Base-by-base conservation (phyloP, 345 rosid species). In the Acer negundo region DNA sequence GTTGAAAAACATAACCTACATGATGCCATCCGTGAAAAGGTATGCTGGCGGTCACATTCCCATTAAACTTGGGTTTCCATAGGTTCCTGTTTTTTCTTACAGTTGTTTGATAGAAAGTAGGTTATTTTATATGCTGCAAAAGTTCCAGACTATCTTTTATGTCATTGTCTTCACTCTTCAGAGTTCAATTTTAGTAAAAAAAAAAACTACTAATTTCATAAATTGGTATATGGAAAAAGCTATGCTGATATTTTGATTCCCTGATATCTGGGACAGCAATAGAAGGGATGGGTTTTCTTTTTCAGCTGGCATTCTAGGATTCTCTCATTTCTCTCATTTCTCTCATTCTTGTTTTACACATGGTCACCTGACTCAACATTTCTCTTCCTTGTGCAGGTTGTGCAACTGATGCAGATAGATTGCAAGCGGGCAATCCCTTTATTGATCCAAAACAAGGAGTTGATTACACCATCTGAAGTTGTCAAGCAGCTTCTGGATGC, bases 1-100 rank as follows among this genome's bases (percentile, higher is more conserved):
- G 83, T 94, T 58, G 98, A 97, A 84, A 93, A 86, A 72, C 90
- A 94, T 86, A 81, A 75, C 86, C 85, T 97, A 78, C 96, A 94
- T 69, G 99, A 93, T 80, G 89, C 89, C 19, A 84, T 93, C 76
- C 96, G 87, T 65, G 97, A 90, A 85, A 97, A 97, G 99, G 99
- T 97, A 92, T 80, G 86, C 19, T 26, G 69, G 59, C 22, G 63
- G 73, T 77, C 46, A 69, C 78, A 11, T 49, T 22, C 49, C 70
- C 55, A 67, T 81, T 58, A 44, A 69, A 24, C 65, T 71, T 79
- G 49, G 62, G 67, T 70, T 44, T 72, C 66, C 75, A 28, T 19
- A 46, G 46, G 68, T 75, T 80, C 35, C 38, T 63, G 69, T 69
- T 70, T 72, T 77, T 35, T 4, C 7, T 26, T 61, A 11, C 10